These are phyloP conservation scores for Pichia sp. DNA, from an alignment of 1,139 yeast genomes.

Conservation along the genomic window DNA sequence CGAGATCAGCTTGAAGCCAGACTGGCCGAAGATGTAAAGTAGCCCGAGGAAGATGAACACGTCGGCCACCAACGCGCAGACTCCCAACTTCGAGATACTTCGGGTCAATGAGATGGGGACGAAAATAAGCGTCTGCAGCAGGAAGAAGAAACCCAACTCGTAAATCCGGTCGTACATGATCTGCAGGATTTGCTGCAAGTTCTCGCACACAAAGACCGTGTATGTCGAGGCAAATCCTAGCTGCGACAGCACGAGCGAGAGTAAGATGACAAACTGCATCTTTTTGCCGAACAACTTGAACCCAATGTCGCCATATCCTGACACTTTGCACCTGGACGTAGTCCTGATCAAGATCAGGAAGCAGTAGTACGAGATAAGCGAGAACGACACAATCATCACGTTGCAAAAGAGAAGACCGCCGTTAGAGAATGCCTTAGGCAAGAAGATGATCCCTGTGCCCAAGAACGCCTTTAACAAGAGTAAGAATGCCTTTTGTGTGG, in stretches of 20 bases:
- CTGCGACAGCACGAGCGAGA: conserved; percentile 81
- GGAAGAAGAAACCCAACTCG: conserved; percentile 52
- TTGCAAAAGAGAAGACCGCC: conserved; percentile 84
- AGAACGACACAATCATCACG: conserved; percentile 58
- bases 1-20: conserved; percentile 50
- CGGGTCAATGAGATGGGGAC: conserved; percentile 82
- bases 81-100: conserved; percentile 81
- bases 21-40: conserved; percentile 70
- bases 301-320: conserved; percentile 89
- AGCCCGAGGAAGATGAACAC: conserved; percentile 78
- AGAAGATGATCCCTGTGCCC: conserved; percentile 93
- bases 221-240: conserved; percentile 96
- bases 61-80: conserved; percentile 87
- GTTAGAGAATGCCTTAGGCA: conserved; percentile 85
- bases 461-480: conserved; percentile 83
- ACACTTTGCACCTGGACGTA: conserved; percentile 55
- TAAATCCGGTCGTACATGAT: conserved; percentile 14
- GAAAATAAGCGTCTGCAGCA: conserved; percentile 63
- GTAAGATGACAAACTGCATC: conserved; percentile 65
- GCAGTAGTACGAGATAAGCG: conserved; percentile 79
- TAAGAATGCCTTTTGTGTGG: conserved; percentile 64
- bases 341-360: conserved; percentile 66
- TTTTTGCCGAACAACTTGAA: conserved; percentile 63
- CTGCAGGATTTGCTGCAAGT: conserved; percentile 51
- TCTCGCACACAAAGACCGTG: conserved; percentile 88